Evolutionary conservation across 2,329 filamentous ascomycete species (phyloP), one percentile per base, ranked within the genome.

Genomic region (Nemania abortiva): DNA sequence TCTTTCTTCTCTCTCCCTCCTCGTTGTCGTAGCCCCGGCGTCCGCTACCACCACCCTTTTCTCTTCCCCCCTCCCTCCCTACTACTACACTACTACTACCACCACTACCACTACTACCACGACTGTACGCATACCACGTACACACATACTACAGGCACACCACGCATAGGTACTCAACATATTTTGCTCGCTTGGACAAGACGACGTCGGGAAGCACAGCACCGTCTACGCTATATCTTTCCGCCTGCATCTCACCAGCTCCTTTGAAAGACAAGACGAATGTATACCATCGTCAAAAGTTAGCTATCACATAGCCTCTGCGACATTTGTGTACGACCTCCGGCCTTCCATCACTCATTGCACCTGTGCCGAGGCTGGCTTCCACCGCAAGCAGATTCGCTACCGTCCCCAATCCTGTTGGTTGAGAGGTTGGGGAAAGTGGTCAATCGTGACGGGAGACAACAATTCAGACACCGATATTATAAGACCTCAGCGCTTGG

Each of bases 1-100:
- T 50, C 67, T 56, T 34, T 69, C 66, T 57, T 53, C 63, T 47
- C 63, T 62, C 61, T 63, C 64, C 42, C 54, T 66, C 56, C 45
- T 65, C 57, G 53, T 62, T 57, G 63, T 50, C 70, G 61, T 60
- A 59, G 60, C 69, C 72, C 73, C 68, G 58, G 74, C 68, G 60
- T 61, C 72, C 72, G 61, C 58, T 54, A 29, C 49, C 10, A 11
- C 27, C 6, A 34, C 50, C 7, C 59, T 72, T 74, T 69, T 65
- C 71, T 74, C 73, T 73, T 72, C 71, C 72, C 65, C 58, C 69
- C 64, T 58, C 68, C 68, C 65, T 69, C 73, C 69, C 60, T 70
- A 64, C 56, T 63, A 7, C 6, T 9, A 2, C 24, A 27, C 70
- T 69, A 70, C 70, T 70, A 64, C 56, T 62, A 72, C 55, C 5